phyloP scores from a whole-genome alignment of 2,329 filamentous ascomycete genomes.

The Fusarium haematococcum region DNA sequence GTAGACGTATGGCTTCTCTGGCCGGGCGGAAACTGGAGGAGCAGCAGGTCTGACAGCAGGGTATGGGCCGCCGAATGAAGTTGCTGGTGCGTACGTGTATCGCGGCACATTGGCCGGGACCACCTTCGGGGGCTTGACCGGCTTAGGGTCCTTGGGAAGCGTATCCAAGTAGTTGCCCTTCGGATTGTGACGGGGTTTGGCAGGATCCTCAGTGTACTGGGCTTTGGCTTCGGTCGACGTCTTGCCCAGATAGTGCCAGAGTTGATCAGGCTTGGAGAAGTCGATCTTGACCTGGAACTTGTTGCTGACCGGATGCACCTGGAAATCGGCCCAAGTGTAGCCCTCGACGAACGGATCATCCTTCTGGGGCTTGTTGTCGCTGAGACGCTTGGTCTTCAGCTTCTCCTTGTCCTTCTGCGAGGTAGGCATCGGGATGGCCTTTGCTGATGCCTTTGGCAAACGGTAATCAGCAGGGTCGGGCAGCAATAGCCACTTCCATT shows the following conservation, averaged over 20 bases:
- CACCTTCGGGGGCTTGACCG: conserved; percentile 49
- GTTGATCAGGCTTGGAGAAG: conserved; percentile 75
- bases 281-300: conserved; percentile 76
- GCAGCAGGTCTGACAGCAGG: background rate
- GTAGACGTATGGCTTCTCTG: conserved; percentile 65
- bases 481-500: conserved; percentile 87
- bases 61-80: conserved; percentile 20
- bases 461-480: conserved; percentile 77
- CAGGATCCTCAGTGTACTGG: conserved; percentile 86
- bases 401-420: conserved; percentile 73
- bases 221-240: conserved; percentile 90
- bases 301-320: conserved; percentile 69
- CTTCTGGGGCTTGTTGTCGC: conserved; percentile 72
- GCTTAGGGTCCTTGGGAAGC: conserved; percentile 65
- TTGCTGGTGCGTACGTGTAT: conserved; percentile 43
- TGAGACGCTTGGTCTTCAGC: conserved; percentile 73
- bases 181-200: conserved; percentile 69
- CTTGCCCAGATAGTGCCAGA: conserved; percentile 91
- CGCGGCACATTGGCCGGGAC: conserved; percentile 42
- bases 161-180: conserved; percentile 81
- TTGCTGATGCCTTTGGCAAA: conserved; percentile 79
- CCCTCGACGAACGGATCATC: conserved; percentile 76
- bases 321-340: conserved; percentile 84
- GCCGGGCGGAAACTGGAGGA: conserved; percentile 6
- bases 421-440: conserved; percentile 77